phyloP scores from a whole-genome alignment of 139 green algal species.

The Astrephomene gubernaculifera region DNA sequence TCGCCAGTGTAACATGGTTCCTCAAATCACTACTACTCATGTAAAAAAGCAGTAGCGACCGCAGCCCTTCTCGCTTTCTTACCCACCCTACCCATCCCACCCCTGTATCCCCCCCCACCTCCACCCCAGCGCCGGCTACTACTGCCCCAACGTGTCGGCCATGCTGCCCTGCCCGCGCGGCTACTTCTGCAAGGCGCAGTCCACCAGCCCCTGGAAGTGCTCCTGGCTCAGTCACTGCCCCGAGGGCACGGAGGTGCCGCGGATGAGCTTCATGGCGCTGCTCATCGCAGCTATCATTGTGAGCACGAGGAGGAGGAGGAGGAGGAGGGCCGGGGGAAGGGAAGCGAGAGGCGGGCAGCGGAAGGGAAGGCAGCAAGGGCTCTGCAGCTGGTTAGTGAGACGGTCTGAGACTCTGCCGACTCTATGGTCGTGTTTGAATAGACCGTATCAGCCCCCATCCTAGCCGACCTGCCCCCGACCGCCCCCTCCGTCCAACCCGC shows the following conservation, averaged over 20 bases:
- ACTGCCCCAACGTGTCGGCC: slow-evolving; percentile 51
- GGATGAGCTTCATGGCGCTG: slow-evolving; percentile 46
- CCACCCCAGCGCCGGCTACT: slow-evolving; percentile 45
- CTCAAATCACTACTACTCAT: background rate
- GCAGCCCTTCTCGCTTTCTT: background rate
- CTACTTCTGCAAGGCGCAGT: slow-evolving; percentile 61
- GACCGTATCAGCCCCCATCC: too few relatives aligned
- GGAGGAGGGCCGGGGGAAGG: background rate
- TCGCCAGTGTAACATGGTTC: background rate
- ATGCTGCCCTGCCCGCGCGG: slow-evolving; percentile 47
- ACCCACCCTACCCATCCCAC: background rate
- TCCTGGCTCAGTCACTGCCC: slow-evolving; percentile 52
- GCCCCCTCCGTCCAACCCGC: background rate
- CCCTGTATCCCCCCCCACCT: background rate
- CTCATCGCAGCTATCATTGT: slow-evolving; percentile 43
- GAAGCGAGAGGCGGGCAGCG: background rate
- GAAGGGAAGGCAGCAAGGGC: background rate
- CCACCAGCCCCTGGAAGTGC: slow-evolving; percentile 46
- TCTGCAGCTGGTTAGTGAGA: too few relatives aligned
- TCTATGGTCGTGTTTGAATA: too few relatives aligned
- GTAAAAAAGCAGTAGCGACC: background rate
- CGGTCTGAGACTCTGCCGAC: too few relatives aligned
- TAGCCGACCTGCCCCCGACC: too few relatives aligned
- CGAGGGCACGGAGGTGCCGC: slow-evolving; percentile 48
- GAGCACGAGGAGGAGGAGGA: background rate